phyloP scores from a whole-genome alignment of 139 green algal genomes.

The Picochlorum sp. region DNA sequence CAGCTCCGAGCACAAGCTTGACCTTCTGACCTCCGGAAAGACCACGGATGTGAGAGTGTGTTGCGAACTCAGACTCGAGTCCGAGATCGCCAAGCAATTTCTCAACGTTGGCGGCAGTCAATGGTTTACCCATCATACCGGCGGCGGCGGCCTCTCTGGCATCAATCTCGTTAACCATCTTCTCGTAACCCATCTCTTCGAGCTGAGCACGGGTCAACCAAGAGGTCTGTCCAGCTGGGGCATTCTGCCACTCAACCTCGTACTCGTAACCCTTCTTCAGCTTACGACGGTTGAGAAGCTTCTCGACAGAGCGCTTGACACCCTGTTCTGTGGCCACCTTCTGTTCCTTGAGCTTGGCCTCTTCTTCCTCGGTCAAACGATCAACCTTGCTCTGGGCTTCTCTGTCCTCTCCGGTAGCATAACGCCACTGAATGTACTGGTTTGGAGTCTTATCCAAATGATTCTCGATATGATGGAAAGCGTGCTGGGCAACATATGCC shows the following conservation, averaged over 20 bases:
- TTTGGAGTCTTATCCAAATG: conserved; percentile 25
- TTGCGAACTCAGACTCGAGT: conserved; percentile 81
- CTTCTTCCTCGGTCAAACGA: conserved; percentile 74
- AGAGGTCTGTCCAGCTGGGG: conserved; percentile 43
- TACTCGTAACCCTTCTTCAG: conserved; percentile 79
- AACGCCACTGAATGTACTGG: conserved; percentile 93
- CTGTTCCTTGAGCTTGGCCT: conserved; percentile 67
- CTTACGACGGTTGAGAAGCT: conserved; percentile 64
- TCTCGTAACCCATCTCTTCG: conserved; percentile 77
- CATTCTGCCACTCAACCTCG: conserved; percentile 54
- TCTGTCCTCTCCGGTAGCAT: conserved; percentile 79
- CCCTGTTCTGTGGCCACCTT: conserved; percentile 34
- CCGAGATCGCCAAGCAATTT: conserved; percentile 84
- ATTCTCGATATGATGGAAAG: conserved; percentile 88
- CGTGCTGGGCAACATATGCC: conserved; percentile 92
- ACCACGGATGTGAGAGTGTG: conserved; percentile 77
- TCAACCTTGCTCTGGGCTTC: conserved; percentile 69
- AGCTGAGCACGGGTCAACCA: conserved; percentile 68
- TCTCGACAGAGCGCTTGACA: conserved; percentile 49
- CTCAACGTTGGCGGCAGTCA: conserved; percentile 76
- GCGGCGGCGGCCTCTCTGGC: conserved; percentile 74
- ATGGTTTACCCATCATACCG: conserved; percentile 72
- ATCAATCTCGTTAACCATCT: conserved; percentile 83
- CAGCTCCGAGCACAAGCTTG: conserved; percentile 76
- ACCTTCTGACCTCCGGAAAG: conserved; percentile 86